Evolutionary conservation across 352 stramenopile genomes (phyloP), one percentile per base, ranked within the genome.

Genomic region (Globisporangium okanoganense): DNA sequence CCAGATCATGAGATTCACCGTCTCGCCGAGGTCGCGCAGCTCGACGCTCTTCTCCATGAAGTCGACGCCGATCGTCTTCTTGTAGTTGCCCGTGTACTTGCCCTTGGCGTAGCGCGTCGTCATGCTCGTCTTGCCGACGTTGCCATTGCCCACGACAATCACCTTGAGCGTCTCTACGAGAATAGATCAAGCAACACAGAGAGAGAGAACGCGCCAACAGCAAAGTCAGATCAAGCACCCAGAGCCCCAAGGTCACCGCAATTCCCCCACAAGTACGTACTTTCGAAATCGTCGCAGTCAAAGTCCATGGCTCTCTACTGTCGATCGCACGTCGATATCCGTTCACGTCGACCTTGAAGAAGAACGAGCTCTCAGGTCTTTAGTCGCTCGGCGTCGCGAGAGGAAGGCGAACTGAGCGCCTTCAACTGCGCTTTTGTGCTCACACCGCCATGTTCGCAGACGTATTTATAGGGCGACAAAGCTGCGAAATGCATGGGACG

Each of bases 41-140:
- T 85, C 68, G 56, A 94, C 67, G 29, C 76, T 82, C 62, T 89
- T 88, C 71, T 90, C 86, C 74, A 92, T 87, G 44, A 93, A 94
- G 65, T 94, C 85, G 31, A 88, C 85, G 24, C 82, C 85, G 40
- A 94, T 89, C 20, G 84, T 95, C 51, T 91, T 92, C 63, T 90
- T 91, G 76, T 94, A 94, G 38, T 85, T 86, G 55, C 72, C 74
- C 18, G 79, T 90, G 73, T 90, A 95, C 44, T 72, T 71, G 48
- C 82, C 82, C 61, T 91, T 90, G 47, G 85, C 81, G 54, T 90
- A 93, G 16, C 83, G 78, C 35, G 76, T 87, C 8, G 85, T 91
- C 69, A 94, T 85, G 38, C 78, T 90, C 20, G 87, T 93, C 63
- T 95, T 95, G 49, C 81, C 83, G 16, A 90, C 87, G 60, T 92